A percentile compares a stretch with the other conserved stretches of the same genome.
Conservation (phyloP, 768 basidiomycete species). For the Pleurotus salmoneostramineus region DNA sequence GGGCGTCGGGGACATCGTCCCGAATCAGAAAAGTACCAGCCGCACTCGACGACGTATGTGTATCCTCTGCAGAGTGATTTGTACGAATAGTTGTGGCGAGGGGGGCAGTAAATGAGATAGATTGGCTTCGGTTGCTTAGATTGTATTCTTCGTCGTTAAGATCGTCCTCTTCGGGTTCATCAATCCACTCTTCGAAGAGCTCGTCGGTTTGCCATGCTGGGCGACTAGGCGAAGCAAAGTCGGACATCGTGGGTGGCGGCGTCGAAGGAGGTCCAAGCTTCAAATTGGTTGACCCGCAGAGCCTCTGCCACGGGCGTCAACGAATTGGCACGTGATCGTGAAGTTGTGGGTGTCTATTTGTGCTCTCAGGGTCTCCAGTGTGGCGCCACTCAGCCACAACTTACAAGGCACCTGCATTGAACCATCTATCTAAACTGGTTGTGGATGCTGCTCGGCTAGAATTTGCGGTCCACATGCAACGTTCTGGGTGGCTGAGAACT, state of each 20-base stretch:
- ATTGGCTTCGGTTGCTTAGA: conserved; percentile 45
- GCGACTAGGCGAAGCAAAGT: conserved; percentile 11
- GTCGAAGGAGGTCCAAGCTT: neutral
- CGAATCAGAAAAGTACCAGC: conserved; percentile 76
- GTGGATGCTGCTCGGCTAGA: neutral
- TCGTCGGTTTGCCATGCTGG: conserved; percentile 90
- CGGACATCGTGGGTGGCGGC: conserved; percentile 5
- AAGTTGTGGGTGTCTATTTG: neutral
- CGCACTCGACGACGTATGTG: conserved; percentile 22
- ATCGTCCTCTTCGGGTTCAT: conserved; percentile 42
- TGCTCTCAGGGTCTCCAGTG: neutral
- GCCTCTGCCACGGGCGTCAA: too few species aligned
- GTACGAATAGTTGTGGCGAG: conserved; percentile 53
- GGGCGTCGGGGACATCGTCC: conserved; percentile 55
- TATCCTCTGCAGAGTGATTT: conserved; percentile 30
- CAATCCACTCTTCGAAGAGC: conserved; percentile 89
- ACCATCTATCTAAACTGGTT: neutral
- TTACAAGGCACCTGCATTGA: neutral
- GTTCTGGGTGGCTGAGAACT: too few species aligned
- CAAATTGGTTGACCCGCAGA: too few species aligned
- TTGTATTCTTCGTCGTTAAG: conserved; percentile 28
- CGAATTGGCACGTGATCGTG: conserved; percentile 4
- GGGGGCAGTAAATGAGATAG: conserved; percentile 56
- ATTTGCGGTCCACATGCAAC: neutral
- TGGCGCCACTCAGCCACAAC: neutral